Base-by-base conservation (phyloP, 495 filamentous ascomycete genomes). In the Emericellopsis terricola region DNA sequence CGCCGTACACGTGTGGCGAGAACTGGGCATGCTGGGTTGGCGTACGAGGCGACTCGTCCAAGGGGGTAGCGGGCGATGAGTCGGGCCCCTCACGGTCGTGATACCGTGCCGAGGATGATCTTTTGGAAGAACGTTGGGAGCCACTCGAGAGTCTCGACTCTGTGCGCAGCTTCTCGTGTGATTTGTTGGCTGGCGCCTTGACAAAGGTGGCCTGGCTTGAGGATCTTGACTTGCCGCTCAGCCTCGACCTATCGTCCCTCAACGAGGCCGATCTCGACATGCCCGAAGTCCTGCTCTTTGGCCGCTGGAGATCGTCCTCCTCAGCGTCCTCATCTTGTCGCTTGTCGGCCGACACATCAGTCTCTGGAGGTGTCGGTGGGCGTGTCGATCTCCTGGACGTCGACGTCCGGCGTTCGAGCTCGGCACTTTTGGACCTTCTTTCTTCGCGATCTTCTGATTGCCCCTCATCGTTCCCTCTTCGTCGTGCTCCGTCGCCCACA, bases 21-120 rank as follows among this genome's bases (percentile, higher is more conserved):
- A 64, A 69, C 15, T 62, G 53, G n/a, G 56, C 56, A 15, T 60
- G 63, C 26, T 60, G 55, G 4, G 63, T 69, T 3, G 69, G 71
- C 10, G 69, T 73, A 44, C 60, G 63, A 1, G 70, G 69, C 10
- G 69, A 71, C 1, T 64, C 67, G 40, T 73, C 65, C 15, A 55
- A 57, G 13, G 49, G 57, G 9, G 66, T 62, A 17, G 57, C 55
- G 2, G 60, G 57, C 2, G 60, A 64, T 17, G 60, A 56, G 34
- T 63, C 53, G 8, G 40, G 42, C 30, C 59, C 51, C 15, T 50
- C 42, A 3, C 52, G 49, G 21, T 49, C 47, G 6, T 18, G 17
- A 16, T 37, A 17, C 24, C 26, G 19, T 18, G 69, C 69, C 3
- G 78, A 83, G 38, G 66, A 30, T 2, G 19, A 31, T 4, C 34